Evolutionary conservation across 2,329 filamentous ascomycete genomes (phyloP), one percentile per base, ranked within the genome.

Genomic region (Diaporthe batatas): DNA sequence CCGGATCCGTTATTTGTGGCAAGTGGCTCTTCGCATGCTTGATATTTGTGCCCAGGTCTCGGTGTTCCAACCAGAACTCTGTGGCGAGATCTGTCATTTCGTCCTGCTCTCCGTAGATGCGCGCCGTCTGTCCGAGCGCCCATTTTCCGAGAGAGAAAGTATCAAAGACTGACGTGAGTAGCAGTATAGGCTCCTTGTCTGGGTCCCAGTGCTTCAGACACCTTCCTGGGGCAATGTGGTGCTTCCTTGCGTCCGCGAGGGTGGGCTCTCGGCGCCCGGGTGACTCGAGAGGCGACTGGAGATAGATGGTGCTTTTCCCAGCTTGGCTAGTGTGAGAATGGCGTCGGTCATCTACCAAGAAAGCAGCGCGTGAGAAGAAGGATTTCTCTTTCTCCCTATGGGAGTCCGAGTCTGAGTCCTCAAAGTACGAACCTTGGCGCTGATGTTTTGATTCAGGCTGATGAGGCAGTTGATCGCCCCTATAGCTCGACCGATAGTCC

Each of bases 161-260:
- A 51, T 65, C 59, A 4, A 65, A 65, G 1, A 65, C 44, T 1
- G 29, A 8, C 3, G 59, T 36, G 10, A 65, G 59, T 5, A 65
- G 29, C 12, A 65, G 6, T 65, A 65, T 65, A 6, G 59, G 59
- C 12, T 65, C 44, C 44, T 36, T 29, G 12, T 65, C 59, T 0
- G 59, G 59, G 18, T 65, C 44, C 59, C 59, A 65, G 44, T 65
- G 59, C 29, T 51, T 51, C 3, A 65, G 59, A n/a, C 21, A 65
- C 12, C 44, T 29, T 2, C 59, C 59, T 10, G 59, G 59, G 6
- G 23, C 18, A n/a, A 65, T 65, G 21, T 51, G 44, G 23, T 65
- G 59, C 29, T 25, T 51, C 8, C 49, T 18, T 3, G 29, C 59
- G n/a, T 65, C 59, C 0, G 42, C 59, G 32, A 65, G 8, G 5